Evolutionary conservation across 2,329 filamentous ascomycete genomes (phyloP), one percentile per base, ranked within the genome.

Genomic region (Fusarium protoensiforme): DNA sequence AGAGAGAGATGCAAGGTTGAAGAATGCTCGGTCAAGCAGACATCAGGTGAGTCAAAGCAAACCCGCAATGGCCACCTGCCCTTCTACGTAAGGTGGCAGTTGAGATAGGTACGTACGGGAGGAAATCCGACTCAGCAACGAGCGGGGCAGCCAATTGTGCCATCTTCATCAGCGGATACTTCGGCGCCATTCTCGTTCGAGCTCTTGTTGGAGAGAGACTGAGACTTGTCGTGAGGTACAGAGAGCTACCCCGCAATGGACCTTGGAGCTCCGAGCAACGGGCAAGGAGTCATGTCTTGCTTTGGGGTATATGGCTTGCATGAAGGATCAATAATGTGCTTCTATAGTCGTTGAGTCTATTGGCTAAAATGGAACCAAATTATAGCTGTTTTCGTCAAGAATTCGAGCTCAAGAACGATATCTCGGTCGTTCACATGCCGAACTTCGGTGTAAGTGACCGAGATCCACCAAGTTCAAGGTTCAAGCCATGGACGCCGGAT

Each of bases 131-230:
- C 60, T 61, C 59, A 33, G 59, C 61, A 68, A 68, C 31, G 67
- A 72, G 71, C 71, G 68, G 71, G 71, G 71, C 53, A 43, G 24
- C 22, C 22, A 36, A 24, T 27, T 57, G 61, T 35, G 20, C 27
- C 51, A 36, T 57, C 61, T 27, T 64, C 24, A 64, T 46, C 60
- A 24, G 48, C 48, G 48, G 61, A 43, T 33, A 38, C 22, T 56
- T 51, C 36, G 61, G 48, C 61, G 61, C 61, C 48, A 61, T 61
- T 41, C 58, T 61, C 16, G 20, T 61, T 48, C 31, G 46, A 51
- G 51, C 27, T 39, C 46, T 51, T 62, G 60, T 62, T 54, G 33
- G 60, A 54, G 60, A 36, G 60, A 41, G 60, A 36, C 41, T 20
- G 46, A 51, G 41, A 43, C 46, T 41, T 11, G 39, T 24, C 20